Conservation (phyloP, 176 grass and related monocot species). For the Triticum urartu region DNA sequence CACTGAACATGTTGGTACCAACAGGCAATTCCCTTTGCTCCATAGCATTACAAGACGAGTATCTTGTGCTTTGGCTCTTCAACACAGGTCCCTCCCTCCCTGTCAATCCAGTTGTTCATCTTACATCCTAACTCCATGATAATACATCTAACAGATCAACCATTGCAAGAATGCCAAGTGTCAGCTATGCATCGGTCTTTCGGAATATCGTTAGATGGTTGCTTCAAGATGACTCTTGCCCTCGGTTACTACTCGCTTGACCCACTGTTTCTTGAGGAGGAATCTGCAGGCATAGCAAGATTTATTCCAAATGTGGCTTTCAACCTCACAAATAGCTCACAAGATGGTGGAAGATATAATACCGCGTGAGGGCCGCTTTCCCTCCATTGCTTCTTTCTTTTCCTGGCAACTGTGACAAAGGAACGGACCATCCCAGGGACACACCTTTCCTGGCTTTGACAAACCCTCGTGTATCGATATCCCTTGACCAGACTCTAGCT, state of each 20-base stretch:
- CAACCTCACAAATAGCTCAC: not conserved
- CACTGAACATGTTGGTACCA: not conserved
- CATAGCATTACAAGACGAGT: not conserved
- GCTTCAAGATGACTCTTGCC: constrained; percentile 13
- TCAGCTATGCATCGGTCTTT: not conserved
- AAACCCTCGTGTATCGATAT: constrained; percentile 73
- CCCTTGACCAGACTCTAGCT: constrained; percentile 68
- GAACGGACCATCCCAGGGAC: constrained; percentile 92
- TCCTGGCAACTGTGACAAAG: constrained; percentile 84
- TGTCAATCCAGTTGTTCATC: not conserved
- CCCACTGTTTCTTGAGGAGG: constrained; percentile 57
- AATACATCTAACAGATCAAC: not conserved
- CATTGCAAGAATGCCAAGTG: constrained; percentile 7
- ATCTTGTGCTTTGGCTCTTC: not conserved
- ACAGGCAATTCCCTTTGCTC: not conserved
- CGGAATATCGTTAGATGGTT: constrained; percentile 8
- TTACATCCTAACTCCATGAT: constrained; percentile 15
- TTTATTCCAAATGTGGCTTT: not conserved
- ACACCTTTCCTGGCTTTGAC: constrained; percentile 48
- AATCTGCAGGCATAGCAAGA: constrained; percentile 34
- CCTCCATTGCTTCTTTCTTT: constrained; percentile 98
- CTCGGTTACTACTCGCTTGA: constrained; percentile 44
- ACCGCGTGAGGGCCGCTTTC: constrained; percentile 69
- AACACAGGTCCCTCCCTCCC: not conserved
- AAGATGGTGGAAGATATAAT: not conserved